Percentiles rank a stretch among this genome's conserved stretches.
phyloP scores from a whole-genome alignment of 768 basidiomycete genomes.

The Lyophyllum atratum region DNA sequence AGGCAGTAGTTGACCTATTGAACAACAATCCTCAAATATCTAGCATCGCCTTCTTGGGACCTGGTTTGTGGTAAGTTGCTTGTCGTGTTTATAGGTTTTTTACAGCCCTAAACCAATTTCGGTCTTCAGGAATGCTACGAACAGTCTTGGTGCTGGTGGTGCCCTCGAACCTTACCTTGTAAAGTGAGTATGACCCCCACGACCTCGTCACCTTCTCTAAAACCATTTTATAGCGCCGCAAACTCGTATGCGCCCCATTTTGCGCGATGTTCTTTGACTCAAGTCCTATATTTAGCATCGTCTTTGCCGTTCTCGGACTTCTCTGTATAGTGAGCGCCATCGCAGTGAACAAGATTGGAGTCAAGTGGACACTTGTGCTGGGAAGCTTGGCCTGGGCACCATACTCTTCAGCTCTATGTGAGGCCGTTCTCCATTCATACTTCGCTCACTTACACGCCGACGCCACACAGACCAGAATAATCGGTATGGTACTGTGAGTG shows the following conservation, averaged over 20 bases:
- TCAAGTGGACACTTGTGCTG: constrained; percentile 17
- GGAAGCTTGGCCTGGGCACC: constrained; percentile 15
- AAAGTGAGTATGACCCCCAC: constrained; percentile 6
- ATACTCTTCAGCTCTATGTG: constrained; percentile 18
- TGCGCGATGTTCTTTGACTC: background rate
- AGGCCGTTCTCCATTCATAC: background rate
- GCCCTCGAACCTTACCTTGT: constrained; percentile 18
- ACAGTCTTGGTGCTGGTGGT: constrained; percentile 18
- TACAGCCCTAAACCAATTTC: background rate
- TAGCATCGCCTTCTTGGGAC: constrained; percentile 11
- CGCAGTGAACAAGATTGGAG: constrained; percentile 16
- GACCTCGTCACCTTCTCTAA: background rate
- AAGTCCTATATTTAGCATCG: constrained; percentile 6
- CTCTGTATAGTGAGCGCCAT: constrained; percentile 18
- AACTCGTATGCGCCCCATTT: background rate
- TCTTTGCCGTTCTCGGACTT: constrained; percentile 18
- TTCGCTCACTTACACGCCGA: background rate
- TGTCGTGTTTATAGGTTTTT: background rate
- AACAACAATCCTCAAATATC: background rate
- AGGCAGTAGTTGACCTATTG: background rate
- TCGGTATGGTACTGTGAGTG: constrained; percentile 19
- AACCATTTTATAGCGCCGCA: background rate
- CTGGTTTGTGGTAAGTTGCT: constrained; percentile 9
- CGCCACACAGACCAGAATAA: constrained; percentile 17
- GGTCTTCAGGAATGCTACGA: constrained; percentile 16